A percentile compares a stretch with the other conserved stretches of the same genome.
phyloP scores from a whole-genome alignment of 2,329 filamentous ascomycete species.

The Colletotrichum sp. region DNA sequence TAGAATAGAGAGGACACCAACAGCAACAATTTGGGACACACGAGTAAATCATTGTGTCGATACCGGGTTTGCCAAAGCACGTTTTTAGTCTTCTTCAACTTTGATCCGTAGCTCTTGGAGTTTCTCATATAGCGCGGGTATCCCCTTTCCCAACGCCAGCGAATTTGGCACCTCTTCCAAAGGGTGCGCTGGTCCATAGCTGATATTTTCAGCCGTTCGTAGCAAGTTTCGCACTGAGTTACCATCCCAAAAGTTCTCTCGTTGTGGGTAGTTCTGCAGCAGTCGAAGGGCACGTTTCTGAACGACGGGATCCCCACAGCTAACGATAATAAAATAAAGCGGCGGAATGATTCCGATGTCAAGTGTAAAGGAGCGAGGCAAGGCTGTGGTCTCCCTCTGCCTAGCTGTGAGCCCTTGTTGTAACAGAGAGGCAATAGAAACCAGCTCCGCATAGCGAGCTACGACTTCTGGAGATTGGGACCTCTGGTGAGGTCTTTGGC shows the following conservation, averaged over 20 bases:
- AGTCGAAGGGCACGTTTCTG: conserved; percentile 1
- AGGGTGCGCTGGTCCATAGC: neutral
- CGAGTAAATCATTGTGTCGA: neutral
- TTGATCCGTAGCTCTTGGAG: neutral
- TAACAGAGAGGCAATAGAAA: neutral
- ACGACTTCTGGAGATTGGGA: neutral
- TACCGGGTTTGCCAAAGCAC: neutral
- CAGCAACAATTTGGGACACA: neutral
- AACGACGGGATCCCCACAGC: neutral
- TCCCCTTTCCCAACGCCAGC: neutral
- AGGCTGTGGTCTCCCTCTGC: neutral
- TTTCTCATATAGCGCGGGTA: conserved; percentile 8
- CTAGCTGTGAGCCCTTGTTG: neutral
- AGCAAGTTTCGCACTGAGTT: conserved; percentile 4
- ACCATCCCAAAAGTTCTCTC: conserved; percentile 6
- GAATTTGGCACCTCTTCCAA: neutral
- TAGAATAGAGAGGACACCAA: neutral
- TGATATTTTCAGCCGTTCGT: neutral
- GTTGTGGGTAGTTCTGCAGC: neutral
- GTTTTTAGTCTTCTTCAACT: neutral
- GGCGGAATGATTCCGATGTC: conserved; percentile 13
- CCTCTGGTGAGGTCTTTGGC: neutral
- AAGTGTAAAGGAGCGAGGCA: conserved; percentile 8
- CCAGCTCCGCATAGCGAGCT: neutral
- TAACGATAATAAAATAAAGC: conserved; percentile 2